Percentiles rank a stretch among this genome's conserved stretches.
phyloP scores from a whole-genome alignment of 345 rosid species.

The Tarenaya hassleriana region DNA sequence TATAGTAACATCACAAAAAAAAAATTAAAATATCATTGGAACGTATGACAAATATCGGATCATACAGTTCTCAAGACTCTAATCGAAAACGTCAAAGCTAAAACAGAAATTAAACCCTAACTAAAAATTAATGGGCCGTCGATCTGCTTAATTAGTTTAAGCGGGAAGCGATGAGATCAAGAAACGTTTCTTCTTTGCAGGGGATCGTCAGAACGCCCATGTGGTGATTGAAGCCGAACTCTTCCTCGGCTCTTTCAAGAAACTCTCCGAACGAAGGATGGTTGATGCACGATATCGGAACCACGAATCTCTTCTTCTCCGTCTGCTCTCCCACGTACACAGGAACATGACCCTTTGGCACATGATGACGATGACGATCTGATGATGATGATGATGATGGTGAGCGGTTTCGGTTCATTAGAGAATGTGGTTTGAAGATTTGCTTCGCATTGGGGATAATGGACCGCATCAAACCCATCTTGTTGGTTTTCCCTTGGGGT shows the following conservation, averaged over 20 bases:
- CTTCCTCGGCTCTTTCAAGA: conserved; percentile 41
- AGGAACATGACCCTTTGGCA: conserved; percentile 30
- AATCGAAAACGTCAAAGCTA: too few species aligned
- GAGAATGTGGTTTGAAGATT: conserved; percentile 30
- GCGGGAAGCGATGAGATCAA: conserved; percentile 11
- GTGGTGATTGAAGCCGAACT: conserved; percentile 46
- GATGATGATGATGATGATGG: conserved; percentile 10
- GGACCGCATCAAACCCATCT: conserved; percentile 33
- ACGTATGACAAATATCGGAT: too few species aligned
- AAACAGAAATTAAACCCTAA: too few species aligned
- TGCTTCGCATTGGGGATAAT: conserved; percentile 33
- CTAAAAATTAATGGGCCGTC: too few species aligned
- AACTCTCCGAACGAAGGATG: conserved; percentile 39
- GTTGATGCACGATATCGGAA: conserved; percentile 39
- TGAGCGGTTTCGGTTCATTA: conserved; percentile 21
- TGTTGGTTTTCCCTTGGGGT: conserved; percentile 7
- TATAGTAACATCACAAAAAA: too few species aligned
- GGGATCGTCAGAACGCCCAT: conserved; percentile 43
- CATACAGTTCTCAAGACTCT: too few species aligned
- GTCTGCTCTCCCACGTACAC: conserved; percentile 36
- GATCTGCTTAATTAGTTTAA: too few species aligned
- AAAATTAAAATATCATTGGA: too few species aligned
- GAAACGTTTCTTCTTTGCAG: conserved; percentile 36
- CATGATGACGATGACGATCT: not conserved
- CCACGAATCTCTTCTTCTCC: conserved; percentile 38